phyloP scores from a whole-genome alignment of 345 rosid species.

The Camelina sativa region DNA sequence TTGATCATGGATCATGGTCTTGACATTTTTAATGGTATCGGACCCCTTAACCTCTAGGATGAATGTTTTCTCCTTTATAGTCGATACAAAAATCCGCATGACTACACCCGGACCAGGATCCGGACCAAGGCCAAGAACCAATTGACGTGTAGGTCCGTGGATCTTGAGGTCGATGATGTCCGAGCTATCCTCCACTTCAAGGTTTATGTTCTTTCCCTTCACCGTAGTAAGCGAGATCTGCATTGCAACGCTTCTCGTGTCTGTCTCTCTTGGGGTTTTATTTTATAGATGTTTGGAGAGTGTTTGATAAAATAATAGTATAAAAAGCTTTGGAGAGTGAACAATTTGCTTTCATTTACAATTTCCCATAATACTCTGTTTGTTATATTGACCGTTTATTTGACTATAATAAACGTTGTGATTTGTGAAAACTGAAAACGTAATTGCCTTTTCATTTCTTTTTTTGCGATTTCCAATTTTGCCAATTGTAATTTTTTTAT shows the following conservation, averaged over 20 bases:
- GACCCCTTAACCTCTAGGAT: neutral
- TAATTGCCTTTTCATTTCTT: neutral
- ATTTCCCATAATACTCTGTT: neutral
- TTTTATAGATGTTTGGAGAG: too few relatives aligned
- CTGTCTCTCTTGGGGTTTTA: too few relatives aligned
- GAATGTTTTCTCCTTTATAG: constrained; percentile 10
- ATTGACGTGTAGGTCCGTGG: neutral
- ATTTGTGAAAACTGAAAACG: too few relatives aligned
- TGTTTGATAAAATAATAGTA: too few relatives aligned
- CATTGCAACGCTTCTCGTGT: neutral
- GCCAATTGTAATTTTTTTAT: too few relatives aligned
- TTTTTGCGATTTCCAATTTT: neutral
- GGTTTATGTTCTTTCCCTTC: constrained; percentile 25
- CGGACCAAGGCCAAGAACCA: constrained; percentile 1
- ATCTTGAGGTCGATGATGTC: constrained; percentile 19
- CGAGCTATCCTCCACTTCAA: constrained; percentile 22
- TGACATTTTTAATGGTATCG: too few relatives aligned
- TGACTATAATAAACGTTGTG: neutral
- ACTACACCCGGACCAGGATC: neutral
- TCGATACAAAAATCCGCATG: constrained; percentile 29
- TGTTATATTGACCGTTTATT: neutral
- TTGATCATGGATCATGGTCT: neutral
- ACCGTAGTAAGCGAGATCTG: constrained; percentile 3
- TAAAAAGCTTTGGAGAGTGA: too few relatives aligned
- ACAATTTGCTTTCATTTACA: neutral